Percentiles rank a stretch among this genome's conserved stretches.
These are phyloP conservation scores for Solanum hybrid DNA, from an alignment of 305 asterid species.

Conservation along the genomic window DNA sequence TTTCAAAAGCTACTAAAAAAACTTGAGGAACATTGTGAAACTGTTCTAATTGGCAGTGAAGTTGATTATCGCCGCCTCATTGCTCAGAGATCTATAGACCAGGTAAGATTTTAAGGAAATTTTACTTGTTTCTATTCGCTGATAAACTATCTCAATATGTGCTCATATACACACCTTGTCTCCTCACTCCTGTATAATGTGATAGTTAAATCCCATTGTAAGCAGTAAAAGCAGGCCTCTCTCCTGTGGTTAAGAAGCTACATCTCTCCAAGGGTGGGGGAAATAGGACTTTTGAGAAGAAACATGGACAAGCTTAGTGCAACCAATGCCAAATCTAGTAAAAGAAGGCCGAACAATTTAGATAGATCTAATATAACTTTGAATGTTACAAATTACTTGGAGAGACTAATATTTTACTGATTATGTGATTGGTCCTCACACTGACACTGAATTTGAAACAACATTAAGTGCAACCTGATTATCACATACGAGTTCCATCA, in stretches of 20 bases:
- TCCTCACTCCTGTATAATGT: background rate
- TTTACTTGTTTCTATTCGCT: background rate
- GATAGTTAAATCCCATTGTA: background rate
- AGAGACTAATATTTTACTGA: background rate
- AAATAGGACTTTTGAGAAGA: background rate
- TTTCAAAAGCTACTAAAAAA: conserved; percentile 56
- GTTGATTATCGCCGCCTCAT: conserved; percentile 84
- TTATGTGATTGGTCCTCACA: background rate
- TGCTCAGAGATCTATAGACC: conserved; percentile 57
- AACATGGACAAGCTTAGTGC: background rate
- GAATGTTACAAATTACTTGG: background rate
- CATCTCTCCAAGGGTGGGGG: background rate
- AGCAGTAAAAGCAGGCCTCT: background rate
- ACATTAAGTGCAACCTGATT: background rate
- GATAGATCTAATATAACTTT: background rate
- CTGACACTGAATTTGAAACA: background rate
- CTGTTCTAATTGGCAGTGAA: conserved; percentile 76
- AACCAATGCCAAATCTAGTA: background rate
- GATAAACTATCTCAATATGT: background rate
- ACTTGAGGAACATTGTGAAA: conserved; percentile 70
- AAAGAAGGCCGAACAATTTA: background rate
- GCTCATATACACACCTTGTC: background rate
- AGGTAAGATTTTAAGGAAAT: conserved; percentile 39
- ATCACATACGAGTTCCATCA: background rate
- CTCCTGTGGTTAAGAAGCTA: background rate